Evolutionary conservation across 2,329 filamentous ascomycete genomes (phyloP).

Genomic region (Cercospora zeina): DNA sequence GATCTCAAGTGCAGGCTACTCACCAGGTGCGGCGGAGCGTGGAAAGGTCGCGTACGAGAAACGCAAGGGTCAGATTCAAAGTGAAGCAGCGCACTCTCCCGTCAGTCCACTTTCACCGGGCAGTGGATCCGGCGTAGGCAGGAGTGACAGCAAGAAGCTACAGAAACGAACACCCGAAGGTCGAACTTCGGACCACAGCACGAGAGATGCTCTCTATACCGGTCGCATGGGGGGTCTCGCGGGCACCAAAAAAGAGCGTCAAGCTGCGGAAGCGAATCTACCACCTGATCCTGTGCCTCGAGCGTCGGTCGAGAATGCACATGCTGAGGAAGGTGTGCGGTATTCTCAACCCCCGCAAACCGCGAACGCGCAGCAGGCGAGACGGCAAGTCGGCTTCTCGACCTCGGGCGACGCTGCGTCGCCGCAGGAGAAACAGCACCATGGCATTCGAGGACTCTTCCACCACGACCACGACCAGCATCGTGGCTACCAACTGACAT

Average conservation of each 20-base stretch:
- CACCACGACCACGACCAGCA: slow-evolving; percentile 49
- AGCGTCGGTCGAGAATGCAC: slow-evolving; percentile 27
- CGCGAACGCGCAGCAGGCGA: slow-evolving; percentile 39
- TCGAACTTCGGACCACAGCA: slow-evolving; percentile 19
- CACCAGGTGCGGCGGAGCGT: slow-evolving; percentile 28
- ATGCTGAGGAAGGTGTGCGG: slow-evolving; percentile 29
- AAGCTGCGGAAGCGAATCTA: slow-evolving; percentile 41
- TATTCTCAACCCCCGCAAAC: slow-evolving; percentile 44
- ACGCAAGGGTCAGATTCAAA: slow-evolving; percentile 30
- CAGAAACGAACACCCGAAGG: slow-evolving; percentile 31
- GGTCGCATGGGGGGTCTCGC: slow-evolving; percentile 40
- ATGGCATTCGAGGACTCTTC: slow-evolving; percentile 43
- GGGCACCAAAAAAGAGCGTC: slow-evolving; percentile 34
- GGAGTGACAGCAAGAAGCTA: slow-evolving; percentile 42
- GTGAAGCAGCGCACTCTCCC: slow-evolving; percentile 25
- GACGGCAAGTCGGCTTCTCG: slow-evolving; percentile 47
- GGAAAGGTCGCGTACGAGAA: slow-evolving; percentile 39
- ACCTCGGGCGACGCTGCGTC: slow-evolving; percentile 27
- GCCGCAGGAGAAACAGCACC: slow-evolving; percentile 36
- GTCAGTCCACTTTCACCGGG: slow-evolving; percentile 29
- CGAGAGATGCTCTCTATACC: slow-evolving; percentile 43
- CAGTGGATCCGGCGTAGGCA: slow-evolving; percentile 20
- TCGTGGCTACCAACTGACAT: slow-evolving; percentile 54
- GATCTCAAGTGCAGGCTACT: slow-evolving; percentile 19
- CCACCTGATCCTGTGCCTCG: slow-evolving; percentile 41